Evolutionary conservation across 1,284 basidiomycete species (phyloP).

Genomic region (Cutaneotrichosporon dermatis): DNA sequence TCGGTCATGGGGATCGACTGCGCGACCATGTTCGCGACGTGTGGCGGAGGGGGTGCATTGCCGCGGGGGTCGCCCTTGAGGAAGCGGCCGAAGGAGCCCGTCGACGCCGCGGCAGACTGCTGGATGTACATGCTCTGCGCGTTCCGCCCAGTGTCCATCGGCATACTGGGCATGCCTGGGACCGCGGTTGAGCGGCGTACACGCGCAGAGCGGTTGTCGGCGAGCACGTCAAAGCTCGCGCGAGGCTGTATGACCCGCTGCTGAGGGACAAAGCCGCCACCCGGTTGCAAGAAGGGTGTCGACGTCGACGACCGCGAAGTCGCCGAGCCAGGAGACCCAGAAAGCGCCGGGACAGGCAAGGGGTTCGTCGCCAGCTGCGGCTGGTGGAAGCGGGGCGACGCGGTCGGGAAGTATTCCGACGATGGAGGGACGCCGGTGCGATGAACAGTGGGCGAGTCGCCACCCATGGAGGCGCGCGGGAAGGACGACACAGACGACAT

Average conservation of each 20-base stretch:
- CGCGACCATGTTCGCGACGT: slow-evolving; percentile 7
- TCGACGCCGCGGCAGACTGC: slow-evolving; percentile 19
- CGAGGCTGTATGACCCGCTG: slow-evolving; percentile 18
- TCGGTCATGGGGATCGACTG: slow-evolving; percentile 3
- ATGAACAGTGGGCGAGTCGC: slow-evolving; percentile 12
- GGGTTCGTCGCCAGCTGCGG: neutral
- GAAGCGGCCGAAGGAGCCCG: slow-evolving; percentile 24
- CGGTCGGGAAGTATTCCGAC: slow-evolving; percentile 22
- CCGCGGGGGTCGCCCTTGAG: slow-evolving; percentile 8
- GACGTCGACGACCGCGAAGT: slow-evolving; percentile 1
- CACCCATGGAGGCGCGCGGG: slow-evolving; percentile 5
- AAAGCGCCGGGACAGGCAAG: neutral
- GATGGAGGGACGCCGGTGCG: slow-evolving; percentile 14
- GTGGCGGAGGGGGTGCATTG: neutral
- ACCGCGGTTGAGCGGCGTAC: slow-evolving; percentile 13
- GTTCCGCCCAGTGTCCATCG: slow-evolving; percentile 4
- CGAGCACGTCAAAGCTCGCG: slow-evolving; percentile 18
- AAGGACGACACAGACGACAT: slow-evolving; percentile 12
- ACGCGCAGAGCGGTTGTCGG: slow-evolving; percentile 7
- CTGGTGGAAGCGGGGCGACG: slow-evolving; percentile 18
- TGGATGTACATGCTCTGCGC: slow-evolving; percentile 35
- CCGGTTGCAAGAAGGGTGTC: slow-evolving; percentile 2
- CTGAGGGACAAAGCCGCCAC: slow-evolving; percentile 3
- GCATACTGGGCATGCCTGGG: slow-evolving; percentile 3
- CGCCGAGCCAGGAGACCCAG: neutral